Evolutionary conservation across 768 basidiomycete species (phyloP), one percentile per base, ranked within the genome.

Genomic region (Udeniomyces megalosporus): DNA sequence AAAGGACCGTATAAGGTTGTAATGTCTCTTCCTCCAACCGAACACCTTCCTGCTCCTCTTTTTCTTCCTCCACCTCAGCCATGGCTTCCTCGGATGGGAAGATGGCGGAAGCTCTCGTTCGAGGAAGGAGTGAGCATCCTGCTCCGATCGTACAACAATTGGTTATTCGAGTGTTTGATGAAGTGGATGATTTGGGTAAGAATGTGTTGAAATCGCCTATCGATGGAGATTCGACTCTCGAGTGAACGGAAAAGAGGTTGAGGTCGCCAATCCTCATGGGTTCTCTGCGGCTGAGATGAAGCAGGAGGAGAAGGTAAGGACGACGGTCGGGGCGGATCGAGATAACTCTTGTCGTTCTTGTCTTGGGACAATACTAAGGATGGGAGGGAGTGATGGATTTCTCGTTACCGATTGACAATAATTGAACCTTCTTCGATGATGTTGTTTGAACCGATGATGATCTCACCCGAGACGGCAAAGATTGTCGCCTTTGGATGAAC

Each of bases 401-500:
- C 10, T 22, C 8, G 32, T 17, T n/a, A 85, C 81, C 88, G 79
- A 73, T 97, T 96, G 56, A 95, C 84, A 66, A 99, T 81, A 68
- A 95, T 84, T 5, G 81, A 86, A 12, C 80, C 81, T 71, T 99
- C 95, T 70, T 97, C 95, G 61, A 97, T 81, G 68, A 96, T 87
- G 70, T 88, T 91, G 57, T 84, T 81, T 24, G 80, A 77, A 15
- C 91, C 93, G 58, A 99, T 85, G 49, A 90, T 79, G 67, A 99
- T 92, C 2, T 90, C 86, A 0, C 90, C 92, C 10, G 82, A 84
- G 60, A 90, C 80, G 15, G 92, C 91, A 68, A 92, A 86, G 63
- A 97, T 87, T 26, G 88, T 88, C 1, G 88, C 89, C 71, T 92
- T 89, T 0, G 93, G 92, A 67, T 97, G 92, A 24, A 97, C 82